Percentiles rank a stretch among this genome's conserved stretches.
Evolutionary conservation across 345 rosid genomes (phyloP).

Genomic region (Ceriops decandra): DNA sequence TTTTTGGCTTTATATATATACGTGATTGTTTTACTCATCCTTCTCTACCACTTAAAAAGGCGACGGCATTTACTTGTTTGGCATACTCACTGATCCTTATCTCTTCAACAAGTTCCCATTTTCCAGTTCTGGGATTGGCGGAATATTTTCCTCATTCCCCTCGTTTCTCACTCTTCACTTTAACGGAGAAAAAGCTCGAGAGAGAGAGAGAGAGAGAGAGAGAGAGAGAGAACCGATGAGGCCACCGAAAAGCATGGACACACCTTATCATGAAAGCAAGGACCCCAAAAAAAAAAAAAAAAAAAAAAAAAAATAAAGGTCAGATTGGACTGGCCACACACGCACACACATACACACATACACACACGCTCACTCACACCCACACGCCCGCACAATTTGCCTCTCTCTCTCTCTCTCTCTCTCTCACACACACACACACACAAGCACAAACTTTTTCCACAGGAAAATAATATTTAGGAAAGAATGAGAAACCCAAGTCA

Average conservation of each 20-base stretch:
- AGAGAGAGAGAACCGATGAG: slow-evolving; percentile 1
- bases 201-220: slow-evolving; percentile 33
- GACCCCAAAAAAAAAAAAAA: slow-evolving; percentile 27
- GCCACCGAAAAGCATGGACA: slow-evolving; percentile 95
- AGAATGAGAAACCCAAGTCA: slow-evolving; percentile 48
- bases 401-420: not conserved
- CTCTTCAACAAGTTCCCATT: slow-evolving; percentile 41
- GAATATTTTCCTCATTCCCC: slow-evolving; percentile 32
- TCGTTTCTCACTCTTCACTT: slow-evolving; percentile 23
- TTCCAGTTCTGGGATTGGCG: slow-evolving; percentile 75
- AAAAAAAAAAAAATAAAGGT: slow-evolving; percentile 10
- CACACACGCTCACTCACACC: slow-evolving; percentile 21
- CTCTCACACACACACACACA: not conserved
- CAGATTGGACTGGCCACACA: slow-evolving; percentile 54
- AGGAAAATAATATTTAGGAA: not conserved
- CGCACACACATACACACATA: slow-evolving; percentile 47
- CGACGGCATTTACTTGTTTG: slow-evolving; percentile 35
- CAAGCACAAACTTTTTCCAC: not conserved
- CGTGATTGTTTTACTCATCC: slow-evolving; percentile 24
- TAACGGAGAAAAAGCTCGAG: slow-evolving; percentile 34
- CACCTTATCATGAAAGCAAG: slow-evolving; percentile 84
- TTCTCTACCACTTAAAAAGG: slow-evolving; percentile 31
- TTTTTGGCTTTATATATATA: not conserved
- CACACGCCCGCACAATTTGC: slow-evolving; percentile 11
- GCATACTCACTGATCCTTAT: slow-evolving; percentile 28